A percentile compares a stretch with the other conserved stretches of the same genome.
phyloP scores from a whole-genome alignment of 192 early-diverging fungal species.

The Globomyces pollinis-pini region DNA sequence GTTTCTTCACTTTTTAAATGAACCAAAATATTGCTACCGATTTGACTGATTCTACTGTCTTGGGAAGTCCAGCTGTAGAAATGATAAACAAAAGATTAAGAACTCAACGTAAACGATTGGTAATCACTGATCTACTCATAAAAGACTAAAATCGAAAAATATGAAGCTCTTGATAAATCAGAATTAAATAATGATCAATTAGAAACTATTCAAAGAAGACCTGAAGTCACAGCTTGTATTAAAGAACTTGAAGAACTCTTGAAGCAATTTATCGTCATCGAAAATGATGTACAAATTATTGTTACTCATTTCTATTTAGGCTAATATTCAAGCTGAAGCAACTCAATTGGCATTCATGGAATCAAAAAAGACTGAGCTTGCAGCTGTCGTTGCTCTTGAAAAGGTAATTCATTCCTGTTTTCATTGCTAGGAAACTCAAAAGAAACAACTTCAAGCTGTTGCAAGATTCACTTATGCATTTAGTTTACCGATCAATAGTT shows the following conservation, averaged over 20 bases:
- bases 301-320: not conserved
- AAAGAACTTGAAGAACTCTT: constrained; percentile 43
- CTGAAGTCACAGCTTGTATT: constrained; percentile 25
- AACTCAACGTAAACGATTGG: constrained; percentile 8
- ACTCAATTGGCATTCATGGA: not conserved
- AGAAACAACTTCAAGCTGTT: not conserved
- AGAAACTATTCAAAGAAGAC: constrained; percentile 29
- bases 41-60: no score
- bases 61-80: constrained; percentile 2
- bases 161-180: constrained; percentile 21
- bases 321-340: not conserved
- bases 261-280: constrained; percentile 21
- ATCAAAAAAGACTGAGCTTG: not conserved
- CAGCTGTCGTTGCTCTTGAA: not conserved
- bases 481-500: not conserved
- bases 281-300: constrained; percentile 22
- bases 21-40: not conserved
- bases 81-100: constrained; percentile 4
- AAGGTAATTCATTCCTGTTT: not conserved
- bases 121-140: not conserved
- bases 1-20: no score
- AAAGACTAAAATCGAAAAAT: constrained; percentile 38
- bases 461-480: not conserved
- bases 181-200: constrained; percentile 43
- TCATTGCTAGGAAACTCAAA: not conserved